Evolutionary conservation across 2,329 filamentous ascomycete species (phyloP).

Genomic region (Colletotrichum shisoi): DNA sequence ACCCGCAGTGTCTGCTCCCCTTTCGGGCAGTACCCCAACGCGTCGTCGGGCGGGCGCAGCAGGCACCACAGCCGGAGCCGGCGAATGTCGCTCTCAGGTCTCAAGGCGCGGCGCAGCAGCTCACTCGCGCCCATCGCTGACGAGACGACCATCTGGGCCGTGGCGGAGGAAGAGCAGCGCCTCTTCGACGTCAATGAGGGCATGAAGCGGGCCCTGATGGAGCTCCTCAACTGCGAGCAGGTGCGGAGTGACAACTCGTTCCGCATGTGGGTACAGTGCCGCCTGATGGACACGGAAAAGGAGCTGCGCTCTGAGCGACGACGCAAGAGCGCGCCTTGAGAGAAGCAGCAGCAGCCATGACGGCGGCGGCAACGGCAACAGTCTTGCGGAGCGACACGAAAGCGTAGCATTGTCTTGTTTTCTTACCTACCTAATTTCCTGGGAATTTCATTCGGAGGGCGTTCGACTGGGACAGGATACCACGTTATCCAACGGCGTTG

Average conservation of each 20-base stretch:
- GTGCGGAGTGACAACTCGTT: conserved; percentile 61
- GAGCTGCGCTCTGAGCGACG: conserved; percentile 63
- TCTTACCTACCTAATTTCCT: conserved; percentile 13
- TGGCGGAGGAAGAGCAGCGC: conserved; percentile 62
- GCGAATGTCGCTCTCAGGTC: conserved; percentile 47
- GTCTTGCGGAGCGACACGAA: conserved; percentile 10
- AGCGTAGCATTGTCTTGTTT: neutral
- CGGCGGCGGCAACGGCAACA: neutral
- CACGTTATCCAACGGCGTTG: conserved; percentile 29
- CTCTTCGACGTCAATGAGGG: conserved; percentile 66
- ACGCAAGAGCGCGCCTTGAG: conserved; percentile 44
- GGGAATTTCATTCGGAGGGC: conserved; percentile 4
- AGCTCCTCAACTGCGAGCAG: conserved; percentile 67
- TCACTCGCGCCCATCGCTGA: conserved; percentile 54
- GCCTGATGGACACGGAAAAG: conserved; percentile 68
- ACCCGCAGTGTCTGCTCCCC: conserved; percentile 61
- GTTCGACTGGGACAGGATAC: neutral
- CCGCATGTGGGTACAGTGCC: conserved; percentile 66
- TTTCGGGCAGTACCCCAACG: conserved; percentile 38
- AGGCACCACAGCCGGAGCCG: conserved; percentile 58
- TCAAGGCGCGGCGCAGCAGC: conserved; percentile 37
- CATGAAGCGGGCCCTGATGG: conserved; percentile 68
- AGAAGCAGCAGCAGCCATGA: too few species aligned
- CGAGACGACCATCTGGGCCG: conserved; percentile 58
- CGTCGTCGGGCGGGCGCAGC: conserved; percentile 45